Percentiles rank a stretch among this genome's conserved stretches.
phyloP scores from a whole-genome alignment of 202 grass and related monocot genomes.

The Setaria viridis region DNA sequence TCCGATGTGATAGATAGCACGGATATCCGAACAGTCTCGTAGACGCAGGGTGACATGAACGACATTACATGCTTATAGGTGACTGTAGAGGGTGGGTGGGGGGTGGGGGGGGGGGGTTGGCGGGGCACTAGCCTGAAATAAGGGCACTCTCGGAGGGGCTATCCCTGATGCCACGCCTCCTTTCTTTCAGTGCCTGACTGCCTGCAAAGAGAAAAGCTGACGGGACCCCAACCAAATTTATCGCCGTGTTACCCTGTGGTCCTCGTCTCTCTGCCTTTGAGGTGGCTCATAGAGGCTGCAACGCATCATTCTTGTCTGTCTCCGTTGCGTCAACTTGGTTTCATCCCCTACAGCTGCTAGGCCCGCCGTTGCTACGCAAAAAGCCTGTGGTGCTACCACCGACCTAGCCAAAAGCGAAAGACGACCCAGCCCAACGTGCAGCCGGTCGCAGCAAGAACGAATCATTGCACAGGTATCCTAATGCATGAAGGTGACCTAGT shows the following conservation, averaged over 20 bases:
- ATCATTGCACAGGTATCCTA: conserved; percentile 15
- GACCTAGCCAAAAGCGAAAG: conserved; percentile 53
- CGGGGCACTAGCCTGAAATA: background rate
- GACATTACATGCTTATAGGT: background rate
- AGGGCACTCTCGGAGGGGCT: background rate
- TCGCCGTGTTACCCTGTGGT: conserved; percentile 33
- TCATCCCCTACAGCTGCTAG: conserved; percentile 24
- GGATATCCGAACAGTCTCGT: no score
- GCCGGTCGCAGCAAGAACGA: conserved; percentile 29
- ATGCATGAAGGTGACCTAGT: background rate
- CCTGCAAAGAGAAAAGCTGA: conserved; percentile 32
- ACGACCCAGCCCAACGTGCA: conserved; percentile 46
- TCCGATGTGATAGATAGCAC: no score
- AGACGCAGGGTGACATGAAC: no score
- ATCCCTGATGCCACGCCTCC: background rate
- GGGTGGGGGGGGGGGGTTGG: no score
- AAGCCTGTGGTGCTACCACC: conserved; percentile 55
- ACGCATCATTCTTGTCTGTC: conserved; percentile 47
- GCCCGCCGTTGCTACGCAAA: conserved; percentile 37
- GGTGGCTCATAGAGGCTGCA: conserved; percentile 3
- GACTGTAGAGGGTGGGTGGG: background rate
- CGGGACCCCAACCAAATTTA: conserved; percentile 11
- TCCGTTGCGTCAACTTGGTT: conserved; percentile 31
- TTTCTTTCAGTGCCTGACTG: conserved; percentile 41
- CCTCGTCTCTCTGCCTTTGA: conserved; percentile 17